These are phyloP conservation scores for Gleditsia sinensis DNA, from an alignment of 306 rosid genomes.

Conservation along the genomic window DNA sequence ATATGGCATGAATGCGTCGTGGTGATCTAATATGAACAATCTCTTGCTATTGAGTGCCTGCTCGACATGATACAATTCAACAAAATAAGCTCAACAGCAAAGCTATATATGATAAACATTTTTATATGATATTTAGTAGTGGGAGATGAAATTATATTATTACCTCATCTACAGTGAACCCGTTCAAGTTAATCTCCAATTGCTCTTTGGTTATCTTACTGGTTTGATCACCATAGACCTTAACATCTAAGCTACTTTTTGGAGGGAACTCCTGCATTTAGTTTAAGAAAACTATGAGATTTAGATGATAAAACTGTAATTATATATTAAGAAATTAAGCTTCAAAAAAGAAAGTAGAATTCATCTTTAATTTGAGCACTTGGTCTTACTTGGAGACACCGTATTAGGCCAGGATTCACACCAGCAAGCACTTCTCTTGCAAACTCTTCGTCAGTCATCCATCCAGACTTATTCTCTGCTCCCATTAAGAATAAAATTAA, in stretches of 20 bases:
- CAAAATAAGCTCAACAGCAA: no score
- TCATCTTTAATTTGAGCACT: background rate
- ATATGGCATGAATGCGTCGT: slow-evolving; percentile 66
- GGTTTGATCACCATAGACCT: slow-evolving; percentile 63
- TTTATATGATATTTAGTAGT: no score
- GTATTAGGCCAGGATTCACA: slow-evolving; percentile 56
- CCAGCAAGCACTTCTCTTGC: slow-evolving; percentile 75
- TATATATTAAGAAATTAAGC: background rate
- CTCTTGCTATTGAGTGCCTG: slow-evolving; percentile 59
- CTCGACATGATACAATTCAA: slow-evolving; percentile 7
- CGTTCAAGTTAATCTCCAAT: slow-evolving; percentile 49
- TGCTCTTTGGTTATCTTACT: slow-evolving; percentile 58
- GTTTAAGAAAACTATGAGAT: background rate
- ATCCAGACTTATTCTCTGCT: slow-evolving; percentile 47
- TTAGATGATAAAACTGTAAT: no score
- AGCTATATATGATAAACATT: no score
- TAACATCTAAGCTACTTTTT: slow-evolving; percentile 56
- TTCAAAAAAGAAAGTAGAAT: background rate
- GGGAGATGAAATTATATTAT: background rate
- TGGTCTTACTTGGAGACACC: slow-evolving; percentile 37
- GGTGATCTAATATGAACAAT: slow-evolving; percentile 68
- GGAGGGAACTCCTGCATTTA: slow-evolving; percentile 69
- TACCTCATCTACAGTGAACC: slow-evolving; percentile 64
- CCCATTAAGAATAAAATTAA: background rate
- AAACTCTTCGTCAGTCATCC: slow-evolving; percentile 84